These are phyloP conservation scores for Suhomyces yuchorum DNA, from an alignment of 1,139 yeast species.

Conservation along the genomic window DNA sequence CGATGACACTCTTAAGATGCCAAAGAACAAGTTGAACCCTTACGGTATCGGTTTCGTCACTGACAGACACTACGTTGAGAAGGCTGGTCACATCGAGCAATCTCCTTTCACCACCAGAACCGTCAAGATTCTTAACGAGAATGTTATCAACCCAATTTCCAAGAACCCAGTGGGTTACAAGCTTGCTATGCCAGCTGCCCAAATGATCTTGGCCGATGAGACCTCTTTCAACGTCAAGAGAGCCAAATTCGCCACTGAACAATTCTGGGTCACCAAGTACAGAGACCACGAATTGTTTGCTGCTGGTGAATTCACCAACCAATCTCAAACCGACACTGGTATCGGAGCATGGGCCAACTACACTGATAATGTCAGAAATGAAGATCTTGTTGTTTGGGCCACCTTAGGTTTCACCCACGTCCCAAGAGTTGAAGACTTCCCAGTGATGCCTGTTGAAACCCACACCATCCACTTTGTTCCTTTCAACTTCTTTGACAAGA, in stretches of 20 bases:
- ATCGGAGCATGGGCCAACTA: conserved; percentile 69
- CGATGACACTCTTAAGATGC: conserved; percentile 72
- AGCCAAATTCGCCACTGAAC: conserved; percentile 74
- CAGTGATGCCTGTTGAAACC: conserved; percentile 88
- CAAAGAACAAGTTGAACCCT: conserved; percentile 59
- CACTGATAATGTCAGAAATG: conserved; percentile 72
- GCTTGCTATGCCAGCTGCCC: conserved; percentile 75
- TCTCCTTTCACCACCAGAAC: conserved; percentile 77
- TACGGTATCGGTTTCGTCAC: conserved; percentile 75
- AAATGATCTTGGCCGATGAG: conserved; percentile 67
- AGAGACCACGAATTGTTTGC: conserved; percentile 68
- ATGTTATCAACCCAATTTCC: conserved; percentile 71
- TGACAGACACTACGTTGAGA: conserved; percentile 66
- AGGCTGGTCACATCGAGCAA: conserved; percentile 73
- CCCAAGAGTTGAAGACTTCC: conserved; percentile 90
- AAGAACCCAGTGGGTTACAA: conserved; percentile 83
- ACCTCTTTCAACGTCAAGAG: conserved; percentile 65
- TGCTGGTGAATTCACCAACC: conserved; percentile 81
- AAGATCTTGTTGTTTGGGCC: conserved; percentile 84
- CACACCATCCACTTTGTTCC: conserved; percentile 71
- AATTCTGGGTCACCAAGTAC: conserved; percentile 76
- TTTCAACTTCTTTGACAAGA: conserved; percentile 74
- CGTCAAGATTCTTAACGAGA: conserved; percentile 79
- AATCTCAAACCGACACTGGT: conserved; percentile 65
- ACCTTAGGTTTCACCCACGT: conserved; percentile 85